Conservation (phyloP, 2,329 filamentous ascomycete genomes). For the Microcyclosporella mali region DNA sequence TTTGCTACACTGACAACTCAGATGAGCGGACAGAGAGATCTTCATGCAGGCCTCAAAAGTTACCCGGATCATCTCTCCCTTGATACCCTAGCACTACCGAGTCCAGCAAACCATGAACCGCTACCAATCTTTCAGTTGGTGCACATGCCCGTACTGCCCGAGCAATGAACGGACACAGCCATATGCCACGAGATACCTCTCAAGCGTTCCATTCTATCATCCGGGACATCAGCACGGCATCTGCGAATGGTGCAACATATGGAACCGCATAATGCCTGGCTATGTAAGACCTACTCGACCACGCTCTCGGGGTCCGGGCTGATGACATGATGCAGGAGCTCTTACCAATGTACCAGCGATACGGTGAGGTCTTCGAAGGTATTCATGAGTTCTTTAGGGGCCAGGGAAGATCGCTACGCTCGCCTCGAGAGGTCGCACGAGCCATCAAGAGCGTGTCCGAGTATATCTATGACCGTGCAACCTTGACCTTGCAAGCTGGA, state of each 20-base stretch:
- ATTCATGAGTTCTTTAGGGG: conserved; percentile 11
- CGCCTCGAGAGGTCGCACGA: conserved; percentile 1
- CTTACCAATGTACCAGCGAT: conserved; percentile 3
- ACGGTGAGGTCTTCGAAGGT: conserved; percentile 5
- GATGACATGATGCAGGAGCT: conserved; percentile 1
- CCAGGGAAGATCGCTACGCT: background rate
- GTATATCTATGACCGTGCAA: conserved; percentile 4
- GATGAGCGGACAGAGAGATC: no score
- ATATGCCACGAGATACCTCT: background rate
- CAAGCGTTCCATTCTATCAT: conserved; percentile 3
- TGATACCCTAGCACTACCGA: no score
- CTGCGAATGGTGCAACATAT: conserved; percentile 10
- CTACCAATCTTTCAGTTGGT: conserved; percentile 6
- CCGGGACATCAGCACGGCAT: conserved; percentile 6
- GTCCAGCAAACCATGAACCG: background rate
- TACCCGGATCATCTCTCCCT: no score
- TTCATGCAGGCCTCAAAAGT: no score
- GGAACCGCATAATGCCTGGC: conserved; percentile 5
- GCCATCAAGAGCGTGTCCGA: conserved; percentile 5
- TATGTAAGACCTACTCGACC: conserved; percentile 1
- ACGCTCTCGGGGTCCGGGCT: no score
- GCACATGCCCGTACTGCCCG: conserved; percentile 9
- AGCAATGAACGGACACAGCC: background rate
- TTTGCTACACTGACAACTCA: no score
- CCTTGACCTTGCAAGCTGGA: background rate